These are phyloP conservation scores for Diplodia scrobiculata DNA, from an alignment of 2,329 filamentous ascomycete species.

Conservation along the genomic window DNA sequence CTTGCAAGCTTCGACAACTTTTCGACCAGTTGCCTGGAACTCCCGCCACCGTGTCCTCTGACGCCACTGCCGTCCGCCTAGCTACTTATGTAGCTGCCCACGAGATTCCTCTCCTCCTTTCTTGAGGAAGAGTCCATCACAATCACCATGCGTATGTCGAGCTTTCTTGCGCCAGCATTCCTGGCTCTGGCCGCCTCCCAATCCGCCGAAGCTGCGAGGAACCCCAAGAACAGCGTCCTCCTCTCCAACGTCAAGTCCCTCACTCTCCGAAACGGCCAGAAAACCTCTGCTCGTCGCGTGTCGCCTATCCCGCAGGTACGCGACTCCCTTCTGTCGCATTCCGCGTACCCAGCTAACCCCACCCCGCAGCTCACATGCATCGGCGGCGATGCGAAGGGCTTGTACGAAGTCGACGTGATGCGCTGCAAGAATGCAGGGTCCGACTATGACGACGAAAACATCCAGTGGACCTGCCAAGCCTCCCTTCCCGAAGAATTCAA, in stretches of 20 bases:
- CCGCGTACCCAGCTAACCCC: neutral
- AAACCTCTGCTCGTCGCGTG: slow-evolving; percentile 76
- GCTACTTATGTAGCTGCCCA: slow-evolving; percentile 15
- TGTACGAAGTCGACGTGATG: slow-evolving; percentile 78
- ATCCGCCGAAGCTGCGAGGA: slow-evolving; percentile 38
- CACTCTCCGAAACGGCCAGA: slow-evolving; percentile 68
- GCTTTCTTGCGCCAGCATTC: slow-evolving; percentile 40
- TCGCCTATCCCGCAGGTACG: slow-evolving; percentile 64
- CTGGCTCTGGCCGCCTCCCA: slow-evolving; percentile 36
- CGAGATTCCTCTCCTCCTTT: neutral
- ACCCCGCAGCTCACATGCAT: slow-evolving; percentile 67
- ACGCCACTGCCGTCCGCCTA: slow-evolving; percentile 20
- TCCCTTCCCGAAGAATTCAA: slow-evolving; percentile 65
- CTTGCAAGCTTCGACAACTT: neutral
- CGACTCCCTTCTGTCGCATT: neutral
- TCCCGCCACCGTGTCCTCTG: slow-evolving; percentile 26
- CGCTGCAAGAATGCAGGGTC: slow-evolving; percentile 84
- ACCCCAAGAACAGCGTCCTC: slow-evolving; percentile 55
- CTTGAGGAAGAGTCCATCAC: slow-evolving; percentile 4
- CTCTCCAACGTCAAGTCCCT: slow-evolving; percentile 72
- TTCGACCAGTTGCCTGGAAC: neutral
- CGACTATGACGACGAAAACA: slow-evolving; percentile 74
- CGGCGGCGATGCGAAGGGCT: slow-evolving; percentile 60
- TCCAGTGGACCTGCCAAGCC: slow-evolving; percentile 89
- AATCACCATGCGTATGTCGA: slow-evolving; percentile 39